phyloP scores from a whole-genome alignment of 2,329 filamentous ascomycete genomes.

The Ceratocystis colombiana region DNA sequence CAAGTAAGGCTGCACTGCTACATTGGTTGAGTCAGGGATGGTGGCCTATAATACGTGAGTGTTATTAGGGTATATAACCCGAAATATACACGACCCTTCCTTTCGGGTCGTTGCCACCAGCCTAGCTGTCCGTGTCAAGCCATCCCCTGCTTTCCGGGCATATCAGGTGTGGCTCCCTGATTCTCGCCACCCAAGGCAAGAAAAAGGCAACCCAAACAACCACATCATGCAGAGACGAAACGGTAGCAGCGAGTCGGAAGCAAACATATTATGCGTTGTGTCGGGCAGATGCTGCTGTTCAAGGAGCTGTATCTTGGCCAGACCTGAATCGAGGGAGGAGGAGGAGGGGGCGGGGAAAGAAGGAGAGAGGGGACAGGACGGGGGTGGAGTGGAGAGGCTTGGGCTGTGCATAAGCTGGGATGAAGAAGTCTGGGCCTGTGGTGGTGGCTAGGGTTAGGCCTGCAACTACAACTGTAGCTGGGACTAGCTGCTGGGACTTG shows the following conservation, averaged over 20 bases:
- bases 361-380: neutral
- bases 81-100: neutral
- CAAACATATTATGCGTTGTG: neutral
- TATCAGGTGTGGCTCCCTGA: neutral
- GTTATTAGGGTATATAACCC: neutral
- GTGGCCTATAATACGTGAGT: neutral
- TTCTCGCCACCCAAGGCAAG: conserved; percentile 4
- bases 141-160: neutral
- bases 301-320: neutral
- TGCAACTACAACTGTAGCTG: too few relatives aligned
- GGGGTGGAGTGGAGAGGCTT: neutral
- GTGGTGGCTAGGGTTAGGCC: too few relatives aligned
- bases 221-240: too few relatives aligned
- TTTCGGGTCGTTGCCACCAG: neutral
- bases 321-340: neutral
- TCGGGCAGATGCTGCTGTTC: too few relatives aligned
- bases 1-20: neutral
- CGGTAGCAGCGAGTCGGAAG: too few relatives aligned
- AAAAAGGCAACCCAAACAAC: neutral
- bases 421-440: neutral
- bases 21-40: neutral
- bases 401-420: conserved; percentile 5
- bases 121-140: neutral
- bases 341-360: neutral
- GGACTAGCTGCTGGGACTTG: neutral